Conservation (phyloP, 345 rosid species). For the Lepidium africanum region DNA sequence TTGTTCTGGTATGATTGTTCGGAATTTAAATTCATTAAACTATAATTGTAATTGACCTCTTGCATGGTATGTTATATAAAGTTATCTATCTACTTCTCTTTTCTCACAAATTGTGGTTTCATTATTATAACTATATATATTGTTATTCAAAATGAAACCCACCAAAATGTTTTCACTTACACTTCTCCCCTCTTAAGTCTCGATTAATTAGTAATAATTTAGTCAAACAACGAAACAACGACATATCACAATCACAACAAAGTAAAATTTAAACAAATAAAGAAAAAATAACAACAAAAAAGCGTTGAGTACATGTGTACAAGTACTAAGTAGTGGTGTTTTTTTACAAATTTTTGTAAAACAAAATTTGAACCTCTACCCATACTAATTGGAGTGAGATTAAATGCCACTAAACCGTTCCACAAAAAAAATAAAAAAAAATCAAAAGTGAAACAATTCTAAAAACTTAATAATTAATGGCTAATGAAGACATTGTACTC, state of each 20-base stretch:
- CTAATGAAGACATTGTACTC: constrained; percentile 9
- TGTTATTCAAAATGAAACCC: no score
- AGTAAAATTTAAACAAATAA: background rate
- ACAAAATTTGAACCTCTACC: no score
- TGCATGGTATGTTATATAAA: background rate
- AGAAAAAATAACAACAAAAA: background rate
- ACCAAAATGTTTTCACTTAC: no score
- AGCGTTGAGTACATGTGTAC: no score
- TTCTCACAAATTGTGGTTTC: background rate
- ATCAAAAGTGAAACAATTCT: no score
- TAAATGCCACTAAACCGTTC: no score
- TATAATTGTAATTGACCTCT: background rate
- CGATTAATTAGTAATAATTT: background rate
- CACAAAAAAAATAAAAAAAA: background rate
- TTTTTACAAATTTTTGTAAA: no score
- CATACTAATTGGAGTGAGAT: no score
- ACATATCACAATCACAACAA: background rate
- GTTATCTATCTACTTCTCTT: background rate
- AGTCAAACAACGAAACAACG: background rate
- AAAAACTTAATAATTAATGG: background rate
- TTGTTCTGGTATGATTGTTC: background rate
- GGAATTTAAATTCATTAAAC: background rate
- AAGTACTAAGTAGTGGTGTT: no score
- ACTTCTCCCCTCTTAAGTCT: no score
- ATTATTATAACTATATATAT: no score